phyloP scores from a whole-genome alignment of 2,329 filamentous ascomycete genomes.

The Verticillium dahliae region DNA sequence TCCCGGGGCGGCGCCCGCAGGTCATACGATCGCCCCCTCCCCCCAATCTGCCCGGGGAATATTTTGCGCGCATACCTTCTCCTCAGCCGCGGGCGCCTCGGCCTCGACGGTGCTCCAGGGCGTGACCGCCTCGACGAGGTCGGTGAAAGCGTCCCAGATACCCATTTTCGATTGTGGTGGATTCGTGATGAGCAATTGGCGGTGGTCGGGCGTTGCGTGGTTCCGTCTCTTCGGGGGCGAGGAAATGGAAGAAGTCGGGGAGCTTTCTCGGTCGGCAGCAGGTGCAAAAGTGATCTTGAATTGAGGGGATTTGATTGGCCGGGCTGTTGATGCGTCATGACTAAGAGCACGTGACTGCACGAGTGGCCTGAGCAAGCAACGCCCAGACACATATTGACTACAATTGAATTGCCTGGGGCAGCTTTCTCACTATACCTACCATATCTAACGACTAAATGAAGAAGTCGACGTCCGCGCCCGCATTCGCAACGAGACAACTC shows the following conservation, averaged over 20 bases:
- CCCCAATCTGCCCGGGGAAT: not conserved
- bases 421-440: not conserved
- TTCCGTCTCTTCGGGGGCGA: constrained; percentile 15
- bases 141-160: constrained; percentile 59
- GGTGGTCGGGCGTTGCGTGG: not conserved
- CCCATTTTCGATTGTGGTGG: constrained; percentile 42
- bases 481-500: too few species aligned
- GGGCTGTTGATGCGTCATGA: not conserved
- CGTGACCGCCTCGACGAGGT: constrained; percentile 58
- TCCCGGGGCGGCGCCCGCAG: not conserved
- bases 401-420: not conserved
- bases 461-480: too few species aligned
- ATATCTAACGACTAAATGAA: too few species aligned
- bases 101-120: constrained; percentile 60
- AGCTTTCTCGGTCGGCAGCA: constrained; percentile 28
- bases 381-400: not conserved
- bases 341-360: not conserved
- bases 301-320: constrained; percentile 43
- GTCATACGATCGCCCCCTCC: not conserved
- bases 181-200: constrained; percentile 19
- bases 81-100: constrained; percentile 62
- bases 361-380: constrained; percentile 4
- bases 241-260: constrained; percentile 25
- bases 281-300: constrained; percentile 40
- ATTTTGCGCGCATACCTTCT: constrained; percentile 38